Evolutionary conservation across 169 alveolate genomes (phyloP).

Genomic region (Plasmodium reichenowi): DNA sequence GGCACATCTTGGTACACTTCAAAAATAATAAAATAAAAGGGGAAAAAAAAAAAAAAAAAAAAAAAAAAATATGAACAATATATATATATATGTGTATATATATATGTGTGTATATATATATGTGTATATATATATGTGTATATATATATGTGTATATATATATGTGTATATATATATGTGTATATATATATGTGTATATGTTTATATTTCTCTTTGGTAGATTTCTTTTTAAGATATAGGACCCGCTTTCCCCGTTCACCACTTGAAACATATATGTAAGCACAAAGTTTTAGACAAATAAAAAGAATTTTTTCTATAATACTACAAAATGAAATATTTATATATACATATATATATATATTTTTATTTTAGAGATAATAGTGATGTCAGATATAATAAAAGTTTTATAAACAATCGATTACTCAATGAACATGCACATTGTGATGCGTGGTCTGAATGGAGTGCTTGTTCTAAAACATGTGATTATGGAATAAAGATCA

Average conservation of each 20-base stretch:
- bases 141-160: background rate
- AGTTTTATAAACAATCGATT: slow-evolving; percentile 13
- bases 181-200: background rate
- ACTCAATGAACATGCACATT: slow-evolving; percentile 17
- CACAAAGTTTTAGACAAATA: background rate
- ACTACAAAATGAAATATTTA: background rate
- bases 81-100: background rate
- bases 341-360: background rate
- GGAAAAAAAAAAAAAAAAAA: background rate
- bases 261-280: slow-evolving; percentile 25
- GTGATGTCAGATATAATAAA: background rate
- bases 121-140: background rate
- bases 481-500: slow-evolving; percentile 42
- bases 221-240: slow-evolving; percentile 8
- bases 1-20: slow-evolving; percentile 26
- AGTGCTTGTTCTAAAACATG: slow-evolving; percentile 52
- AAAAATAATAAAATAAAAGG: background rate
- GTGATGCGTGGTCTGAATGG: slow-evolving; percentile 69
- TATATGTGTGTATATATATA: background rate
- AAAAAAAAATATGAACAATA: background rate
- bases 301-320: no score
- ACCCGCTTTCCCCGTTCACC: background rate
- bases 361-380: background rate
- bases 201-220: slow-evolving; percentile 10
- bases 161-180: background rate